Base-by-base conservation (phyloP, 1,139 yeast species). In the Spencermartinsiella ligniputridi region DNA sequence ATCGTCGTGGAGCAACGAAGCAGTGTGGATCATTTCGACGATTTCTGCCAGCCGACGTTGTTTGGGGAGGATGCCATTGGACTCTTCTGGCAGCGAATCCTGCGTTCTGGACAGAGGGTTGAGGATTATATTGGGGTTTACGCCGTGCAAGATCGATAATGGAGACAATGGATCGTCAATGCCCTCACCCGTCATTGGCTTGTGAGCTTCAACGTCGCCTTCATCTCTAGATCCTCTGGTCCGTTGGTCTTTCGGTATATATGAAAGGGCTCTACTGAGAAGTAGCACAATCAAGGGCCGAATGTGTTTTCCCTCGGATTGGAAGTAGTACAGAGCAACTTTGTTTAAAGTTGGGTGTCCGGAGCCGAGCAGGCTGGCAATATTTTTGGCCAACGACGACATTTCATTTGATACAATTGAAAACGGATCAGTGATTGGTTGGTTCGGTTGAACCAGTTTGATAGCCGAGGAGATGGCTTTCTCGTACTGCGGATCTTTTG, bases 21-120 rank as follows among this genome's bases (percentile, higher is more conserved):
- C 97, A 1, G 98, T 92, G 64, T 92, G 98, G 52, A 92, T 92
- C 96, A 92, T 88, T 66, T 92, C 99, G 11, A 92, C 96, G 57
- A 92, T 90, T 67, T 92, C 98, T 0, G 98, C 98, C 49, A 92
- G 72, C 47, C 98, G 76, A 53, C 97, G 75, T 67, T 92, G 99
- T 55, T 92, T 89, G 39, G 98, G 97, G 49, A 90, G 71, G 42
- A 92, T 88, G 75, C 79, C 59, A 71, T 68, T 60, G 39, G 63
- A 53, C 44, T 60, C 69, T 46, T 58, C 55, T 0, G 90, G 87
- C 49, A 85, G 71, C 37, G 78, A 72, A 54, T 80, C 85, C 76
- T 86, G 85, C 13, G 95, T 94, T 56, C 81, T 80, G 35, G 90
- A 80, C 50, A 89, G 72, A 2, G 97, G 96, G 58, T 89, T 89